These are phyloP conservation scores for Lachnellula suecica DNA, from an alignment of 2,329 filamentous ascomycete species.

Conservation along the genomic window DNA sequence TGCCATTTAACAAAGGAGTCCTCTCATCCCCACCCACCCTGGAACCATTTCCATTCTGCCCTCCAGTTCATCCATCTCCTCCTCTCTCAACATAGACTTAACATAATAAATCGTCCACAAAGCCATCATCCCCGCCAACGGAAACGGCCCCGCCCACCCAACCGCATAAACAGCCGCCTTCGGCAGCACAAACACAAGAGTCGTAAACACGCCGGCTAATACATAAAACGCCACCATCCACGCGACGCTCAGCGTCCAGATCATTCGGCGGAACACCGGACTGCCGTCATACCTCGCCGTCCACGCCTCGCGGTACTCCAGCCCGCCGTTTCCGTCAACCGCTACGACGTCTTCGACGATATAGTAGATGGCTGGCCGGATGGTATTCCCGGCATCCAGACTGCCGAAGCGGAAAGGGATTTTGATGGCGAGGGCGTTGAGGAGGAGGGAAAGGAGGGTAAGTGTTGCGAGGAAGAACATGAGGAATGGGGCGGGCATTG, in stretches of 20 bases:
- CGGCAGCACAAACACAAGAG: conserved; percentile 17
- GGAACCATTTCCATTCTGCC: not conserved
- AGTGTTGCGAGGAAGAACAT: conserved; percentile 24
- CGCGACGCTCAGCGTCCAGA: conserved; percentile 27
- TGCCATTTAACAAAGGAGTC: conserved; percentile 13
- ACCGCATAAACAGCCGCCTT: conserved; percentile 21
- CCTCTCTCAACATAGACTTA: conserved; percentile 12
- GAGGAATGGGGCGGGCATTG: conserved; percentile 16
- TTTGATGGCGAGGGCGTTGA: conserved; percentile 12
- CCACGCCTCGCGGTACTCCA: conserved; percentile 43
- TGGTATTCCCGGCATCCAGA: conserved; percentile 10
- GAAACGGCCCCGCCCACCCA: conserved; percentile 23
- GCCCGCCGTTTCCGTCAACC: conserved; percentile 62
- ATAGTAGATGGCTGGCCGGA: conserved; percentile 57
- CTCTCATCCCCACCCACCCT: conserved; percentile 13
- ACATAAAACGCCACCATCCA: conserved; percentile 23
- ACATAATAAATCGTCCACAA: conserved; percentile 23
- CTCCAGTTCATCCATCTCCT: conserved; percentile 8
- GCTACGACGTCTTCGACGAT: conserved; percentile 69
- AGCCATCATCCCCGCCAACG: conserved; percentile 17
- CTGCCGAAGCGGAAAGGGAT: conserved; percentile 24
- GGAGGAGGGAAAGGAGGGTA: conserved; percentile 16
- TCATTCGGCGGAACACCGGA: conserved; percentile 41
- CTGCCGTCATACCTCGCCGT: conserved; percentile 40
- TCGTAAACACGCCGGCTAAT: conserved; percentile 12